These are phyloP conservation scores for Phycomyces blakesleeanus DNA, from an alignment of 192 early-diverging fungal species.

Conservation along the genomic window DNA sequence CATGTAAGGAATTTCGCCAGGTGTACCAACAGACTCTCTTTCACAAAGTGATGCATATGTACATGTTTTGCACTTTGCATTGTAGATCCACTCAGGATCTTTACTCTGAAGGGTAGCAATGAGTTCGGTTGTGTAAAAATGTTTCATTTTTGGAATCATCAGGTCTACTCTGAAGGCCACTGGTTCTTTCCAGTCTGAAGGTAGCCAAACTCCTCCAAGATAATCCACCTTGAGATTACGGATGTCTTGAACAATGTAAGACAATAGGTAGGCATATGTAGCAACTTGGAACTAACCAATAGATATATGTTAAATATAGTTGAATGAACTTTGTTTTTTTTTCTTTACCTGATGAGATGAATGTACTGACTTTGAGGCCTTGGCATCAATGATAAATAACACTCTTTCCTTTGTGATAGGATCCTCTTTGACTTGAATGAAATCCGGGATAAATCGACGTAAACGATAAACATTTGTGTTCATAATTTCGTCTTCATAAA, in stretches of 20 bases:
- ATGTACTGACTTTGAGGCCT: slow-evolving; percentile 13
- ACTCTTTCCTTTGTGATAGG: background rate
- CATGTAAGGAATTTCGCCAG: slow-evolving; percentile 18
- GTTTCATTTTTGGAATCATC: slow-evolving; percentile 17
- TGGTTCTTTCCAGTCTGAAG: background rate
- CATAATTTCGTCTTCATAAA: slow-evolving; percentile 9
- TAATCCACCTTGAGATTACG: slow-evolving; percentile 10
- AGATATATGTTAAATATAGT: too few species aligned
- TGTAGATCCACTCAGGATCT: slow-evolving; percentile 15
- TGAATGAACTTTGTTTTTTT: too few species aligned
- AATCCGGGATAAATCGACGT: slow-evolving; percentile 19
- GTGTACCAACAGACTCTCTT: slow-evolving; percentile 7
- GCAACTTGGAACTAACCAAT: slow-evolving; percentile 32
- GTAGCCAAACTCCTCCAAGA: slow-evolving; percentile 19
- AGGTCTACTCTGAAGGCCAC: slow-evolving; percentile 22
- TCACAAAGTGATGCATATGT: slow-evolving; percentile 10
- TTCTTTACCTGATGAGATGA: slow-evolving; percentile 10
- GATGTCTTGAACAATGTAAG: slow-evolving; percentile 6
- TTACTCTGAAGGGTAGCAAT: background rate
- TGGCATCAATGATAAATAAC: slow-evolving; percentile 18
- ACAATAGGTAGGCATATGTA: slow-evolving; percentile 17
- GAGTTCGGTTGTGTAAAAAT: slow-evolving; percentile 6
- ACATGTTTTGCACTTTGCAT: slow-evolving; percentile 13
- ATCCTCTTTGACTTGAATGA: slow-evolving; percentile 13
- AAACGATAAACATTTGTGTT: slow-evolving; percentile 7